Conservation (phyloP, 345 rosid species). For the rapeseed (Brassica napus) region Da-Ae NC_063441.1:9990501-9991000, state of each 20-base stretch:
- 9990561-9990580: constrained; percentile 5
- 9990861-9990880: constrained; percentile 74
- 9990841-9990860: constrained; percentile 70
- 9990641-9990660: constrained; percentile 85
- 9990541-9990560: constrained; percentile 9
- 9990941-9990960: constrained; percentile 48
- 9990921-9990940: constrained; percentile 79
- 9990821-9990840: constrained; percentile 19
- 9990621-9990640: constrained; percentile 79
- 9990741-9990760: neutral
- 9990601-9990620: constrained; percentile 52
- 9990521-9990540: constrained; percentile 66
- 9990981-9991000: constrained; percentile 59
- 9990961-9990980: constrained; percentile 67
- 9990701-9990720: constrained; percentile 43
- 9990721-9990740: constrained; percentile 45
- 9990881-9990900: constrained; percentile 70
- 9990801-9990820: constrained; percentile 1
- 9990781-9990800: constrained; percentile 1
- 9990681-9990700: constrained; percentile 54
- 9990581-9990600: neutral
- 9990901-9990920: constrained; percentile 51
- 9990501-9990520: constrained; percentile 81
- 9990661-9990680: constrained; percentile 65
- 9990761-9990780: neutral